Percentiles rank a stretch among this genome's conserved stretches.
Evolutionary conservation across 2,329 filamentous ascomycete genomes (phyloP).

Genomic region (Decorospora gaudefroyi): DNA sequence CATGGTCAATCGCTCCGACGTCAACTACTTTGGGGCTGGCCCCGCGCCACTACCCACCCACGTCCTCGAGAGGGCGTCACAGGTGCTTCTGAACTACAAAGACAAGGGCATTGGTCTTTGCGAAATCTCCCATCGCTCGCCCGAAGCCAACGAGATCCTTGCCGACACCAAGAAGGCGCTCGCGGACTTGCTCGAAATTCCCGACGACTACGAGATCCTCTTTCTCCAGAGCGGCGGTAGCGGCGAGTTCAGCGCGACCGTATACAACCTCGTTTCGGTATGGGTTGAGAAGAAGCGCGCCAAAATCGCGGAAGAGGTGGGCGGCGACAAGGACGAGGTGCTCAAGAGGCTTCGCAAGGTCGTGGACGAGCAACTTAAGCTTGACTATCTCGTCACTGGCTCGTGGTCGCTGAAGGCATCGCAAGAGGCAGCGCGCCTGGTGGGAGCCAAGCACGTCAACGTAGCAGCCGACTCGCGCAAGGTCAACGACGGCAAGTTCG

Average conservation of each 20-base stretch:
- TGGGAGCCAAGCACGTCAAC: constrained; percentile 81
- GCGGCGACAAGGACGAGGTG: constrained; percentile 60
- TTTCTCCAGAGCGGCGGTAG: constrained; percentile 88
- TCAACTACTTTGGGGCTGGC: constrained; percentile 88
- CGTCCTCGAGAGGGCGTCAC: constrained; percentile 75
- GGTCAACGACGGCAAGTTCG: constrained; percentile 78
- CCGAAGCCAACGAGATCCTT: constrained; percentile 76
- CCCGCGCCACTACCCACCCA: constrained; percentile 83
- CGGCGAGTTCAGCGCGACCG: constrained; percentile 80
- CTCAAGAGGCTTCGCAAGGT: constrained; percentile 65
- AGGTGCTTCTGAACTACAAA: constrained; percentile 80
- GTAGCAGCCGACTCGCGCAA: constrained; percentile 69
- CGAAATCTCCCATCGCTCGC: constrained; percentile 87
- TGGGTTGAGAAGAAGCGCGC: constrained; percentile 75
- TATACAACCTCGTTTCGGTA: constrained; percentile 80
- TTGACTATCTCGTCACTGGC: constrained; percentile 91
- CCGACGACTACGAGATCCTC: constrained; percentile 82
- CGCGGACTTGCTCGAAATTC: constrained; percentile 75
- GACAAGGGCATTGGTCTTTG: constrained; percentile 81
- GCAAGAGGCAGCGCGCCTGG: constrained; percentile 76
- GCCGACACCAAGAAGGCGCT: constrained; percentile 77
- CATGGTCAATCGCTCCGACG: constrained; percentile 74
- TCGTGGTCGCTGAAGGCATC: constrained; percentile 89
- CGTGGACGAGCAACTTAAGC: constrained; percentile 70
- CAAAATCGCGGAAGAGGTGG: constrained; percentile 62